Evolutionary conservation across 2,329 filamentous ascomycete species (phyloP), one percentile per base, ranked within the genome.

Genomic region (Tolypocladium nubicola): DNA sequence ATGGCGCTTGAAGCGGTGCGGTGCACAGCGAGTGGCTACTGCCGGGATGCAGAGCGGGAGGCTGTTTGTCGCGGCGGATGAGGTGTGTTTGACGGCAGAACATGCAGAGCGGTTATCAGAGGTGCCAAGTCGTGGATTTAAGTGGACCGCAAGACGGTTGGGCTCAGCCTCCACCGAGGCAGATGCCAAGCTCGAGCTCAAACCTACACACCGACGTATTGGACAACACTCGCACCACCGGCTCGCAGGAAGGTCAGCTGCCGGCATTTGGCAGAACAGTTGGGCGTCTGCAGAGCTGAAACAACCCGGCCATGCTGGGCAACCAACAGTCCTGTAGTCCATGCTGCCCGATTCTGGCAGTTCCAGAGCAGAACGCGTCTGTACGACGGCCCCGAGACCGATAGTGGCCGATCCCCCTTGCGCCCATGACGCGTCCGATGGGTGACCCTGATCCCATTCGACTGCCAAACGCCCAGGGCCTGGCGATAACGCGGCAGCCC

Each of bases 1-100:
- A 83, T 84, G 54, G 57, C 73, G 19, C 39, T 16, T 3, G 14
- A 6, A 10, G 13, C 35, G 47, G 14, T 21, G 9, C 4, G 43
- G 14, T 38, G 41, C 19, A 49, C 7, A 19, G 26, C 9, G 39
- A 26, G 33, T 30, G 38, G 53, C 35, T 49, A 4, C 21, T 7
- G 37, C 38, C 23, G 14, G 39, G 49, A 45, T 53, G 57, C 47
- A 52, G 45, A 30, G 47, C 47, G 19, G 40, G 40, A 41, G 10
- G 26, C 2, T 1, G 47, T 16, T 5, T 47, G 21, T 43, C 3
- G 40, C 13, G 19, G 21, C 5, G 16, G 23, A 3, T 13, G n/a
- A 49, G 23, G 23, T 33, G 47, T 37, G 47, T 19, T 19, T 35
- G 47, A 21, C 30, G 9, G 19, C 19, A 41, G 40, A 21, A 1